phyloP scores from a whole-genome alignment of 2,329 filamentous ascomycete genomes.

The Diplodia seriata region DNA sequence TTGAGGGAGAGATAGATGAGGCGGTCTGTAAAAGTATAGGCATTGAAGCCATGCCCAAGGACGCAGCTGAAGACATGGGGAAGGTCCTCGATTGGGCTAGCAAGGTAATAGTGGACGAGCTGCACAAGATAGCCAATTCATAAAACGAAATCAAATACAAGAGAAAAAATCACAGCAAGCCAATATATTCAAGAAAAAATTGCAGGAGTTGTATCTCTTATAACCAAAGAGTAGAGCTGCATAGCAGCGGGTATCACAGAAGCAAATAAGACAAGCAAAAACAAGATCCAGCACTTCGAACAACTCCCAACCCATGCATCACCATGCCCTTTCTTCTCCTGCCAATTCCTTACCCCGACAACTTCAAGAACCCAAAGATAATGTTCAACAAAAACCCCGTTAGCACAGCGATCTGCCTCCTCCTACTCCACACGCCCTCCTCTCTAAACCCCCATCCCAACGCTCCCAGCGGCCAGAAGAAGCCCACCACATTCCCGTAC shows the following conservation, averaged over 20 bases:
- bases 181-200: neutral
- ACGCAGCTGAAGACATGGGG: constrained; percentile 45
- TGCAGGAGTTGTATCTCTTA: neutral
- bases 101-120: constrained; percentile 3
- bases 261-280: neutral
- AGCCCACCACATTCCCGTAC: constrained; percentile 87
- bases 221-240: constrained; percentile 25
- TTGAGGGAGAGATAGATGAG: constrained; percentile 62
- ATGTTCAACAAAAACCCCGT: constrained; percentile 83
- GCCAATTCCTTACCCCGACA: constrained; percentile 17
- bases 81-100: constrained; percentile 30
- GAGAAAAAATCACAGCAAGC: neutral
- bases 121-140: neutral
- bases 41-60: constrained; percentile 50
- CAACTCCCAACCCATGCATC: neutral
- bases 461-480: constrained; percentile 91
- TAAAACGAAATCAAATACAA: neutral
- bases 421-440: constrained; percentile 83
- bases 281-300: neutral
- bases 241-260: constrained; percentile 27
- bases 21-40: constrained; percentile 43
- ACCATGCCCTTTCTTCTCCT: neutral
- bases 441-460: constrained; percentile 85
- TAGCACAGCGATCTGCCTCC: constrained; percentile 85
- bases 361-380: constrained; percentile 72